phyloP scores from a whole-genome alignment of 2,329 filamentous ascomycete species.

The Penicillium sp. region DNA sequence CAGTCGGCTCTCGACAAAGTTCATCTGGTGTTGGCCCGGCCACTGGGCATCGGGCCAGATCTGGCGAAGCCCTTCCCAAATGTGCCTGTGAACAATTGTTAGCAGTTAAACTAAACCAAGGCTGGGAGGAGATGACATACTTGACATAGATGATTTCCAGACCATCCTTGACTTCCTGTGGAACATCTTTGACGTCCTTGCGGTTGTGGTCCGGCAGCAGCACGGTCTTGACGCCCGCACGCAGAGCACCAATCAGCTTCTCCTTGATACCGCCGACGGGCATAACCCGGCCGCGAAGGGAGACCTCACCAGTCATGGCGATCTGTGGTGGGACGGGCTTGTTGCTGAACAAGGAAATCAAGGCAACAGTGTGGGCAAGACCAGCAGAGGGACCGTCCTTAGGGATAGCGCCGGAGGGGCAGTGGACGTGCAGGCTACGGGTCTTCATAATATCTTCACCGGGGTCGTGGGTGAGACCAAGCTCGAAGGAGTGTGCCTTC shows the following conservation, averaged over 20 bases:
- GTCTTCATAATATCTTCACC: slow-evolving; percentile 94
- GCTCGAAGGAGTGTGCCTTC: slow-evolving; percentile 88
- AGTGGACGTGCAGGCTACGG: slow-evolving; percentile 92
- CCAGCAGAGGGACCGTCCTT: slow-evolving; percentile 86
- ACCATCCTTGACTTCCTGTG: slow-evolving; percentile 81
- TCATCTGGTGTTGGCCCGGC: slow-evolving; percentile 69
- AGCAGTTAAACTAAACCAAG: slow-evolving; percentile 8
- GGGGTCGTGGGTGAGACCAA: slow-evolving; percentile 77
- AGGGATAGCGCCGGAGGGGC: slow-evolving; percentile 88
- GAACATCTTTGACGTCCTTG: slow-evolving; percentile 89
- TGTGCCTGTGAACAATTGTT: slow-evolving; percentile 59
- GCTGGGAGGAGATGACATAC: slow-evolving; percentile 52
- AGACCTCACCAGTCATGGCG: slow-evolving; percentile 85
- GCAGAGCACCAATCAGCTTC: slow-evolving; percentile 90
- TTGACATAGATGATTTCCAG: slow-evolving; percentile 85
- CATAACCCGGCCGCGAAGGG: slow-evolving; percentile 82
- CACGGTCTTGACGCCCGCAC: slow-evolving; percentile 93
- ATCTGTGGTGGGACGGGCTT: slow-evolving; percentile 85
- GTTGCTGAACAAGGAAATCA: slow-evolving; percentile 85
- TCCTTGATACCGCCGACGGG: slow-evolving; percentile 98
- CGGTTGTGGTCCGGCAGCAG: slow-evolving; percentile 82
- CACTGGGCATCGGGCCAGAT: slow-evolving; percentile 91
- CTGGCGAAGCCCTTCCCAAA: slow-evolving; percentile 87
- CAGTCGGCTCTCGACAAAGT: slow-evolving; percentile 74
- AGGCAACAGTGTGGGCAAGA: slow-evolving; percentile 87